These are phyloP conservation scores for Cocos nucifera DNA, from an alignment of 176 grass and related monocot species.

Conservation along the genomic window DNA sequence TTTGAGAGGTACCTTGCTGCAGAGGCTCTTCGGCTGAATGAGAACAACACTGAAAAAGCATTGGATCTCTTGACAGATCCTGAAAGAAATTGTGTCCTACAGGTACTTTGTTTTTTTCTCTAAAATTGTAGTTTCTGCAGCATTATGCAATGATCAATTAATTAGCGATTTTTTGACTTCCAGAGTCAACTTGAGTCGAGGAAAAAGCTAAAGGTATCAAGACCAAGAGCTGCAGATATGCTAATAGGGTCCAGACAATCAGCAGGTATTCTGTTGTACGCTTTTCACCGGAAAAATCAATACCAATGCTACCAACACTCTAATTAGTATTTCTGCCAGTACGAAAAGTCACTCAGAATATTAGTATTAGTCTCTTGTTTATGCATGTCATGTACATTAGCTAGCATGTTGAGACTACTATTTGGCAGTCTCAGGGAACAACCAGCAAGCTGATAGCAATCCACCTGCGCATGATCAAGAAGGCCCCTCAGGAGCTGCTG, in stretches of 20 bases:
- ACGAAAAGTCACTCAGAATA: no score
- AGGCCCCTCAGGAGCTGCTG: constrained; percentile 10
- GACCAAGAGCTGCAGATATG: constrained; percentile 2
- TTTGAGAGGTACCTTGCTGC: constrained; percentile 81
- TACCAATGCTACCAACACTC: constrained; percentile 4
- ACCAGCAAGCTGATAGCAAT: constrained; percentile 12
- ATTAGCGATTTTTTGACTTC: neutral
- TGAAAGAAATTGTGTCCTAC: constrained; percentile 64
- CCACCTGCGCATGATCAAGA: constrained; percentile 13
- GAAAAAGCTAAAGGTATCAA: constrained; percentile 12
- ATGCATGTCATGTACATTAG: neutral
- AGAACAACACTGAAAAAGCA: constrained; percentile 80
- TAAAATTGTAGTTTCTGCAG: neutral
- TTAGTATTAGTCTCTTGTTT: neutral
- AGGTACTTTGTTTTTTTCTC: constrained; percentile 39
- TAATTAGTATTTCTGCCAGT: constrained; percentile 12
- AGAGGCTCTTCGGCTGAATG: constrained; percentile 70
- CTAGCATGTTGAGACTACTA: neutral
- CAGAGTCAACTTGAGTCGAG: constrained; percentile 60
- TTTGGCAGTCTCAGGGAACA: neutral
- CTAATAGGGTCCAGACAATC: neutral
- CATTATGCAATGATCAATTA: constrained; percentile 23
- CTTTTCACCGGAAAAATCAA: neutral
- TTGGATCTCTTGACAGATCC: constrained; percentile 89
- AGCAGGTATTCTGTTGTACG: constrained; percentile 5